These are phyloP conservation scores for Martensiomyces pterosporus DNA, from an alignment of 192 early-diverging fungal genomes.

Conservation along the genomic window DNA sequence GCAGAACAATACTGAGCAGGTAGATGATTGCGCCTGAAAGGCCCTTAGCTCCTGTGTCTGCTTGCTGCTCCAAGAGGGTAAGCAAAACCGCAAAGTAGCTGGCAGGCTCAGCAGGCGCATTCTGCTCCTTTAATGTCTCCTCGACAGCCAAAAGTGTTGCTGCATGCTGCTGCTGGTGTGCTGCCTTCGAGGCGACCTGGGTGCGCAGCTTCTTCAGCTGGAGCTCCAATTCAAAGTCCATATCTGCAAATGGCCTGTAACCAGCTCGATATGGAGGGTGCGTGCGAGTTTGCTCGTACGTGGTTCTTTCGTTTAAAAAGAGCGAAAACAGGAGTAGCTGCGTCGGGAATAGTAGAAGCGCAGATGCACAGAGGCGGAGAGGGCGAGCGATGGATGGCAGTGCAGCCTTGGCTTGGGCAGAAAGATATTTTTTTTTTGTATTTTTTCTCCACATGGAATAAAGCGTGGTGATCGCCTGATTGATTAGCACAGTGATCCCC, in stretches of 20 bases:
- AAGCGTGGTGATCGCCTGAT: no score
- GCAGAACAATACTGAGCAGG: constrained; percentile 74
- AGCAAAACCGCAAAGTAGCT: constrained; percentile 88
- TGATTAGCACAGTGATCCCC: no score
- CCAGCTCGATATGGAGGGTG: no score
- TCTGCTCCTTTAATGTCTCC: constrained; percentile 78
- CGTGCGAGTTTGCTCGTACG: no score
- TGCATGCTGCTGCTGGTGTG: constrained; percentile 80
- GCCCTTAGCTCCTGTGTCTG: constrained; percentile 43
- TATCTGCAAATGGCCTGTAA: constrained; percentile 1
- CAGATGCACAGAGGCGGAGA: no score
- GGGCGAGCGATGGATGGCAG: no score
- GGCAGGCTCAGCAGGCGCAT: constrained; percentile 60
- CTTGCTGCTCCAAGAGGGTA: constrained; percentile 67
- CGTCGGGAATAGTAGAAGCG: no score
- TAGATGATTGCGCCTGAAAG: constrained; percentile 66
- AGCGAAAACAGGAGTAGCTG: no score
- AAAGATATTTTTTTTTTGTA: no score
- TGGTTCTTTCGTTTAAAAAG: no score
- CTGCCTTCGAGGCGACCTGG: constrained; percentile 71
- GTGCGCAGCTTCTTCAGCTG: constrained; percentile 47
- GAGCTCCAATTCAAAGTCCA: constrained; percentile 36
- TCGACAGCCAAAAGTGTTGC: constrained; percentile 68
- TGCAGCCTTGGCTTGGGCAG: no score
- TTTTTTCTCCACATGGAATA: no score